These are phyloP conservation scores for Paxillus ammoniavirescens DNA, from an alignment of 768 basidiomycete genomes.

Conservation along the genomic window DNA sequence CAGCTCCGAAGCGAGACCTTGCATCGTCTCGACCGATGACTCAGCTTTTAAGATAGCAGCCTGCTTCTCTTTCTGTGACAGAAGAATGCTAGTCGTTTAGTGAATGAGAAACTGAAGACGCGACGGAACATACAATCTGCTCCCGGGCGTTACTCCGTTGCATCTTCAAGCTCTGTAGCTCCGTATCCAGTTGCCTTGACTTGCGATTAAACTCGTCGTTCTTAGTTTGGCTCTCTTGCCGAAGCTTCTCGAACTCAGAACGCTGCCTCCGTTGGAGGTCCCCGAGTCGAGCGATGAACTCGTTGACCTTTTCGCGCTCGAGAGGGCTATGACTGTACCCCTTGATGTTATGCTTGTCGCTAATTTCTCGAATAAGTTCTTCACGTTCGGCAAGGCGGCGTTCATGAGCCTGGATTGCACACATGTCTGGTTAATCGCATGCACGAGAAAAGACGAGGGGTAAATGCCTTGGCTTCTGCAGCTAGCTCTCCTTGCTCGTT, in stretches of 20 bases:
- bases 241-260: slow-evolving; percentile 63
- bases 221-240: slow-evolving; percentile 58
- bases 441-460: background rate
- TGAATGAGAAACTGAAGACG: background rate
- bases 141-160: slow-evolving; percentile 51
- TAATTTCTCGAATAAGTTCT: slow-evolving; percentile 65
- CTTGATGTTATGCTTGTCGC: slow-evolving; percentile 65
- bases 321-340: slow-evolving; percentile 73
- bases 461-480: slow-evolving; percentile 68
- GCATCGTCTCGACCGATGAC: slow-evolving; percentile 52
- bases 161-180: slow-evolving; percentile 51
- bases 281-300: slow-evolving; percentile 66
- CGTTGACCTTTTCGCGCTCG: slow-evolving; percentile 65
- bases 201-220: slow-evolving; percentile 67
- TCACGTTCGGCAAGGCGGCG: slow-evolving; percentile 71
- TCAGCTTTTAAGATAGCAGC: slow-evolving; percentile 52
- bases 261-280: slow-evolving; percentile 64
- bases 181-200: slow-evolving; percentile 53
- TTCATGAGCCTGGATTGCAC: slow-evolving; percentile 60
- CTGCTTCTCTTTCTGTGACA: slow-evolving; percentile 48
- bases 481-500: slow-evolving; percentile 64
- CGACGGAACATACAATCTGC: slow-evolving; percentile 48
- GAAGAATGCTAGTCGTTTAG: background rate
- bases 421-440: background rate
- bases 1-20: slow-evolving; percentile 53